Evolutionary conservation across 2,329 filamentous ascomycete species (phyloP).

Genomic region (Tolypocladium ophioglossoides): DNA sequence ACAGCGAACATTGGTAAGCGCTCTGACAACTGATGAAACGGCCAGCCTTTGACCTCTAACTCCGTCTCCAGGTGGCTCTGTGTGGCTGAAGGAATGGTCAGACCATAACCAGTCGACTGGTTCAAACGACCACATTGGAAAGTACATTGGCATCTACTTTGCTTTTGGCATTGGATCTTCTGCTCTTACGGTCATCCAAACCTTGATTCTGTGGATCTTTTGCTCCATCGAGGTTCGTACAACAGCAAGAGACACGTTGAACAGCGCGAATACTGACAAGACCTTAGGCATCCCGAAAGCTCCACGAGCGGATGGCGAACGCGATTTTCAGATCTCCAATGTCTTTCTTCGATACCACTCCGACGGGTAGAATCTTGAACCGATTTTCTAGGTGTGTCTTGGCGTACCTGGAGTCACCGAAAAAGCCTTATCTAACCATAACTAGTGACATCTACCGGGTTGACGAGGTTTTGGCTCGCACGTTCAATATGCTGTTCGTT

Average conservation of each 20-base stretch:
- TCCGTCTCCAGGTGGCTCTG: conserved; percentile 51
- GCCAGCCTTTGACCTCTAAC: conserved; percentile 1
- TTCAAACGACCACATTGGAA: conserved; percentile 66
- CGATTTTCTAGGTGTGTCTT: conserved; percentile 73
- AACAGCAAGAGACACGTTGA: not conserved
- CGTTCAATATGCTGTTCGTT: conserved; percentile 92
- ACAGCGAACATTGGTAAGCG: conserved; percentile 64
- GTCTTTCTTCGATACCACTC: conserved; percentile 98
- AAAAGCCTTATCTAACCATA: conserved; percentile 11
- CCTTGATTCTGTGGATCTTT: conserved; percentile 95
- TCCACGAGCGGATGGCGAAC: conserved; percentile 94
- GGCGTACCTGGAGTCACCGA: not conserved
- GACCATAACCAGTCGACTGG: conserved; percentile 61
- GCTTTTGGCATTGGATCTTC: conserved; percentile 85
- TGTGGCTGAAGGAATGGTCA: conserved; percentile 93
- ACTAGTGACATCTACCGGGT: conserved; percentile 65
- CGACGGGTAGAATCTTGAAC: conserved; percentile 91
- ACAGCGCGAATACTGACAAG: conserved; percentile 3
- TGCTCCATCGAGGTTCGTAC: conserved; percentile 86
- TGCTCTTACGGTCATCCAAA: conserved; percentile 78
- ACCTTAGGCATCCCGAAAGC: conserved; percentile 72
- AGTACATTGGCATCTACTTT: conserved; percentile 93
- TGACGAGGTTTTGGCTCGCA: conserved; percentile 87
- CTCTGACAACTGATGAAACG: no score
- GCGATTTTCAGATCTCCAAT: conserved; percentile 97